Conservation (phyloP, 306 rosid species). For the Glycine soja region DNA sequence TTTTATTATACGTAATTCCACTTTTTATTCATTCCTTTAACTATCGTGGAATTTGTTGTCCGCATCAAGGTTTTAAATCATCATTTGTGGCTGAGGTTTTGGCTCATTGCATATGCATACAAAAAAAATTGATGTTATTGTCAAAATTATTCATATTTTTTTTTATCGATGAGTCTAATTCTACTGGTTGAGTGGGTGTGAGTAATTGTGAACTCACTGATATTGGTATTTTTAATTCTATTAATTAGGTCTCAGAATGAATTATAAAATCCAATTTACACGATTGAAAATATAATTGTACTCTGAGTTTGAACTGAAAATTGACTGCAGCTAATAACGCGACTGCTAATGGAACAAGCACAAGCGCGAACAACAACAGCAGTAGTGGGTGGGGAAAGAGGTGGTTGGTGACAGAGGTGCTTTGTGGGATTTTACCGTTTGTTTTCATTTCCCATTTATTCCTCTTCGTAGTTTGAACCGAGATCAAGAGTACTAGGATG, state of each 20-base stretch:
- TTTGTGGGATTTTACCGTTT: conserved; percentile 50
- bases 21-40: not conserved
- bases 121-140: no score
- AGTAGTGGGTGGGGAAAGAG: conserved; percentile 57
- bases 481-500: not conserved
- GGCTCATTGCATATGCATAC: no score
- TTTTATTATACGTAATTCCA: not conserved
- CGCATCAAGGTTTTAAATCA: not conserved
- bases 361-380: conserved; percentile 43
- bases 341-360: conserved; percentile 43
- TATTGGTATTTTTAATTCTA: not conserved
- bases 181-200: no score
- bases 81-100: no score
- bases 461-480: conserved; percentile 47
- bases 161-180: no score
- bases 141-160: no score
- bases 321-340: conserved; percentile 37
- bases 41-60: not conserved
- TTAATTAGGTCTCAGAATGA: not conserved
- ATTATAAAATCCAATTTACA: not conserved
- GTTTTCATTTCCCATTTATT: conserved; percentile 50
- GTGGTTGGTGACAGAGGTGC: conserved; percentile 44
- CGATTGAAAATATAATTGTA: not conserved
- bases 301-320: not conserved
- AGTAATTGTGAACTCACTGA: no score